Evolutionary conservation across 352 stramenopile species (phyloP).

Genomic region (Vaucheria bursata): DNA sequence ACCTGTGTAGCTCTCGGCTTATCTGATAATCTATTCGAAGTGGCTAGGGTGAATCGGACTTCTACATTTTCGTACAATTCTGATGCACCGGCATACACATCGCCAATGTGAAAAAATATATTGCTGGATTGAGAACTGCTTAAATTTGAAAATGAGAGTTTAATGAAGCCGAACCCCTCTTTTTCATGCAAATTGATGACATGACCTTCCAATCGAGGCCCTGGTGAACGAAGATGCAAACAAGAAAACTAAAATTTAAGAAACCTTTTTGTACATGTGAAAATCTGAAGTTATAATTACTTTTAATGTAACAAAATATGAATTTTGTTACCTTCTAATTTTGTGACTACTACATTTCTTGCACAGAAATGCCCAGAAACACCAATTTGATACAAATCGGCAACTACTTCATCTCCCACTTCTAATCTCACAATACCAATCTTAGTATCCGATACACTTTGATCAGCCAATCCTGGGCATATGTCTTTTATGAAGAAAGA

Average conservation of each 20-base stretch:
- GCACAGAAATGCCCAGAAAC: constrained; percentile 4
- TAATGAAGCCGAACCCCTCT: constrained; percentile 13
- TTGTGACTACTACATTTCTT: constrained; percentile 1
- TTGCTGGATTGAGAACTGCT: background rate
- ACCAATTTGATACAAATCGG: background rate
- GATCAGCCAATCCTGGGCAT: background rate
- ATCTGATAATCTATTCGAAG: background rate
- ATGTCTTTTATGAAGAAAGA: constrained; percentile 3
- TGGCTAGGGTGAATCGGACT: constrained; percentile 3
- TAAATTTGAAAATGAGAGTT: background rate
- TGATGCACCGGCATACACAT: background rate
- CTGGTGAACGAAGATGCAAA: too few relatives aligned
- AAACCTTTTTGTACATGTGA: too few relatives aligned
- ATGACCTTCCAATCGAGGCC: constrained; percentile 6
- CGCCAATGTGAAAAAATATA: constrained; percentile 14
- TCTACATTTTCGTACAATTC: constrained; percentile 2
- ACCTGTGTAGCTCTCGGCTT: constrained; percentile 11
- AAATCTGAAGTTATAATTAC: too few relatives aligned
- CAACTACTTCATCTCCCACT: constrained; percentile 2
- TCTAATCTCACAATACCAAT: background rate
- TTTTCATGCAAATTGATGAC: background rate
- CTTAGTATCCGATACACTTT: background rate
- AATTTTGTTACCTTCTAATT: constrained; percentile 12
- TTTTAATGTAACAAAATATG: too few relatives aligned
- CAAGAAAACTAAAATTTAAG: too few relatives aligned